Base-by-base conservation (phyloP, 331 rosid genomes). In the Saraca asoca region DNA sequence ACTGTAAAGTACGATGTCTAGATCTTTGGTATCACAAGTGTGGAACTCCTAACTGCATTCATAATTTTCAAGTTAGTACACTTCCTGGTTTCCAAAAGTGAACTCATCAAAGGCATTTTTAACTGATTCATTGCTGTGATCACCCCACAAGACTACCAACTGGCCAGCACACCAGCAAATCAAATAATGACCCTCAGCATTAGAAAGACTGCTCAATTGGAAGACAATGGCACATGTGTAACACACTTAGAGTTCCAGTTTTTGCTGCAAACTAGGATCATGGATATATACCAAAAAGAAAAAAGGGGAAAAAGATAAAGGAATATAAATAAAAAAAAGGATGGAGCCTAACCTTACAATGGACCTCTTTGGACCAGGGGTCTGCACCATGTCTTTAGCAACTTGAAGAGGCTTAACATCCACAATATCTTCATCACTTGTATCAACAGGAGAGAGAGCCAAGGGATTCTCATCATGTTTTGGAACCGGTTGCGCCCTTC, bases 381-480 rank as follows among this genome's bases (percentile, higher is more conserved):
- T 53, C 66, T 71, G 92, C 61, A 62, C 69, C 75, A 56, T 41
- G 35, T 88, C 98, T 73, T 70, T 71, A 37, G 91, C 76, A 72
- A 70, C 75, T 60, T 81, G 83, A 83, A 78, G 76, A 58, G 95
- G 82, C 74, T 82, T 82, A 50, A 70, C 75, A 73, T 90, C 96
- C 59, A 58, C 62, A 57, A 74, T 58, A 9, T 94, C 98, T 48
- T 94, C 98, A 49, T 94, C 98, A 16, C 98, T 94, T 9, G 81
- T 90, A 78, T 24, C 31, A 24, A 7, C 73, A 75, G 12, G 31
- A 64, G 50, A 51, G 38, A 52, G 68, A 59, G 79, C 55, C 68
- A 57, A 39, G 31, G 81, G 8, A 64, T 62, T 86, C 51, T 89
- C 98, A 16, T 92, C 98, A 12, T 83, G 89, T 78, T 64, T 89